phyloP scores from a whole-genome alignment of 192 early-diverging fungal species.

The Backusella morwellensis region DNA sequence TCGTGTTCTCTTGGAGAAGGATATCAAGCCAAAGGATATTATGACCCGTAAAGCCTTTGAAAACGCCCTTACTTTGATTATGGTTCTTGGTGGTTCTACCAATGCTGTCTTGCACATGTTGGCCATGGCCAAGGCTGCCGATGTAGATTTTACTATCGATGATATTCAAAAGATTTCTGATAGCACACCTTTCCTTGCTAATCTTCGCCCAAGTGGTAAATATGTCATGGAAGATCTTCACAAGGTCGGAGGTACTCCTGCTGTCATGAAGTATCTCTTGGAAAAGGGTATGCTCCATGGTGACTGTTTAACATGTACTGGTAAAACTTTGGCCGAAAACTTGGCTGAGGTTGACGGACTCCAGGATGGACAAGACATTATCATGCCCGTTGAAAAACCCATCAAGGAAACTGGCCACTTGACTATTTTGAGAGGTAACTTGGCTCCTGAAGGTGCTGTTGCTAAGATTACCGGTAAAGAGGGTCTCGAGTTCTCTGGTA shows the following conservation, averaged over 20 bases:
- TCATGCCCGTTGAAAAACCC: slow-evolving; percentile 77
- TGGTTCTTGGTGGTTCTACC: slow-evolving; percentile 96
- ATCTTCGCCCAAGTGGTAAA: slow-evolving; percentile 96
- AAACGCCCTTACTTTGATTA: slow-evolving; percentile 90
- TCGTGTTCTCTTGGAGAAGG: slow-evolving; percentile 81
- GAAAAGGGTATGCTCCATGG: slow-evolving; percentile 83
- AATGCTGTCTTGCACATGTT: slow-evolving; percentile 96
- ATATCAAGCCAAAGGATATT: slow-evolving; percentile 93
- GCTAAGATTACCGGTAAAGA: slow-evolving; percentile 99
- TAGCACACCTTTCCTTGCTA: slow-evolving; percentile 89
- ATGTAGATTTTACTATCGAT: slow-evolving; percentile 80
- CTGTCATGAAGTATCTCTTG: slow-evolving; percentile 92
- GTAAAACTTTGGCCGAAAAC: slow-evolving; percentile 96
- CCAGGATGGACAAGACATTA: slow-evolving; percentile 79
- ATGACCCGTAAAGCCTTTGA: slow-evolving; percentile 95
- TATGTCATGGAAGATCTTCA: slow-evolving; percentile 98
- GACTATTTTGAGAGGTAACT: slow-evolving; percentile 89
- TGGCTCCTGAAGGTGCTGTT: slow-evolving; percentile 93
- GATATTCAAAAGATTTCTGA: slow-evolving; percentile 93
- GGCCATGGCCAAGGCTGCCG: slow-evolving; percentile 81
- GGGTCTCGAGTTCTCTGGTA: slow-evolving; percentile 83
- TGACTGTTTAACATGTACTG: slow-evolving; percentile 91
- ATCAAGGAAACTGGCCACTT: slow-evolving; percentile 96
- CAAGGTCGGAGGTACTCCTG: slow-evolving; percentile 88
- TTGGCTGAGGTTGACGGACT: slow-evolving; percentile 74